Base-by-base conservation (phyloP, 805 yeast genomes). In the Candida adriatica region DNA sequence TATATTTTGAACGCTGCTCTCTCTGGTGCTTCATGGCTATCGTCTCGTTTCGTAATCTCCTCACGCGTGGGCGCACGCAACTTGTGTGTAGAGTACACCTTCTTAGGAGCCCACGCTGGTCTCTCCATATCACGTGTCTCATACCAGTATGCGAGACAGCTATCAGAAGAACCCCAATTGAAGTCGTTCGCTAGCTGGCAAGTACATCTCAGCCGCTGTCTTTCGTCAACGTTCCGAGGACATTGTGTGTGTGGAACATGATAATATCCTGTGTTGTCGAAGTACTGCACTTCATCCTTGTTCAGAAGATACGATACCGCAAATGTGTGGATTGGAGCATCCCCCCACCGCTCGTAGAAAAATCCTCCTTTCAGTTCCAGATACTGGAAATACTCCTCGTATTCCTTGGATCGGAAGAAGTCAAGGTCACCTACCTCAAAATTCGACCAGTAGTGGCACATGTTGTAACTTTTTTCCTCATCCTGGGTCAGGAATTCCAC, bases 331-430 rank as follows among this genome's bases (percentile, higher is more conserved):
- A 84, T 73, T 4, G 94, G 94, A 0, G 94, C 95, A 58, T 85
- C 95, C 14, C 95, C 95, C 94, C 95, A 85, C 43, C 95, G 67
- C 59, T 85, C 92, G 51, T 82, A 81, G 54, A 73, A 83, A 53
- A 83, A 83, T 1, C 94, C 94, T 35, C 94, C 94, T 3, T 70
- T 53, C 28, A 55, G 38, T 51, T 83, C 94, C 27, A 83, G 60
- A 50, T 61, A 60, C 15, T 79, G 62, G 51, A 82, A 82, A 56
- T 70, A 80, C 7, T 67, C 62, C 27, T 65, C 61, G 56, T 80
- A 82, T 14, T 68, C 64, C 22, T 64, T 55, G 0, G 73, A 61
- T 42, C 86, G 62, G 71, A 77, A 78, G 39, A 82, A 72, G 31
- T 76, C 79, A 49, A 82, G 62, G 37, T 79, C 79, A 2, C 82